Evolutionary conservation across 305 asterid genomes (phyloP).

Genomic region (Ruellia speciosa): DNA sequence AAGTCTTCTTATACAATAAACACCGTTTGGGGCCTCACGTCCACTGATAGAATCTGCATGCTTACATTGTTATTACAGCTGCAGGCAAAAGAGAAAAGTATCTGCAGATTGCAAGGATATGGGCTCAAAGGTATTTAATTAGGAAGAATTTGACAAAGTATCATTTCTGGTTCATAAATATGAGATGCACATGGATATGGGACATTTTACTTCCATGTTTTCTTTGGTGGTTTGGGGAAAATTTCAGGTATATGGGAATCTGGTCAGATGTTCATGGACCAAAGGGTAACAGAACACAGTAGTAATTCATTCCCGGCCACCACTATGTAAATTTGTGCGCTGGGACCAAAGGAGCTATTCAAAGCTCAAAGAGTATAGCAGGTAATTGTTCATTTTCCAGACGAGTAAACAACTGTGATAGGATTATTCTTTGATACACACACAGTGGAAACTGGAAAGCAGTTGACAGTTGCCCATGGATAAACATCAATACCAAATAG

Average conservation of each 20-base stretch:
- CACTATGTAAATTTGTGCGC: constrained; percentile 12
- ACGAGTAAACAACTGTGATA: constrained; percentile 6
- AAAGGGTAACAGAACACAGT: constrained; percentile 19
- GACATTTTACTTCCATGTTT: constrained; percentile 23
- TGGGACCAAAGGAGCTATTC: constrained; percentile 13
- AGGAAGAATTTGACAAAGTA: constrained; percentile 26
- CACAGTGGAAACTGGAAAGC: constrained; percentile 20
- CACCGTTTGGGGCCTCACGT: constrained; percentile 30
- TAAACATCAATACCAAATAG: constrained; percentile 15
- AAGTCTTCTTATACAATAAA: constrained; percentile 41
- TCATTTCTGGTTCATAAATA: constrained; percentile 25
- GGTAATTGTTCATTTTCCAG: constrained; percentile 20
- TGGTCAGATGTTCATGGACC: constrained; percentile 24
- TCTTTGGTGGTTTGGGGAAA: constrained; percentile 27
- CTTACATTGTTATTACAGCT: constrained; percentile 37
- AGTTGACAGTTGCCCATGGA: constrained; percentile 10
- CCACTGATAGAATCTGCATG: constrained; percentile 43
- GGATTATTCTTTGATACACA: constrained; percentile 17
- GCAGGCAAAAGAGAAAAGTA: constrained; percentile 35
- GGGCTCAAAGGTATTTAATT: constrained; percentile 35
- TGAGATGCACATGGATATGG: constrained; percentile 30
- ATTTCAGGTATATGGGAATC: constrained; percentile 25
- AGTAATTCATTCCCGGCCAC: constrained; percentile 17
- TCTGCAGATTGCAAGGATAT: constrained; percentile 32
- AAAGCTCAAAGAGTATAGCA: constrained; percentile 20